Conservation (phyloP, 2,329 filamentous ascomycete species). For the Diaporthe humulicola region DNA sequence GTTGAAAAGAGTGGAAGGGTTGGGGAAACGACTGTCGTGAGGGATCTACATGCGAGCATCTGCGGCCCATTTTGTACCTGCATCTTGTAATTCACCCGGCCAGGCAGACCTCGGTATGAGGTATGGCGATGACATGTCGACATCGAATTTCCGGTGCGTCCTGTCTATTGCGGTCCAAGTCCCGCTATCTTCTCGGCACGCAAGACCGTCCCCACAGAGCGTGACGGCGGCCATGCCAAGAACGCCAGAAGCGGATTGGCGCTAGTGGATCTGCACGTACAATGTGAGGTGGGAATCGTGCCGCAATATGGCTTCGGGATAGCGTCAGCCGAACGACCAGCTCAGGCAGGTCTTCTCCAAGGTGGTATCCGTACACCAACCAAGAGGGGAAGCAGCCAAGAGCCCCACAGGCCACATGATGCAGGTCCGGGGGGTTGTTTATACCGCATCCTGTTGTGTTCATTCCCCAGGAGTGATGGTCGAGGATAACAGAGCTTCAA, state of each 20-base stretch:
- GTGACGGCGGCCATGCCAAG: conserved; percentile 17
- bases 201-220: conserved; percentile 28
- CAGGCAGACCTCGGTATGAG: conserved; percentile 11
- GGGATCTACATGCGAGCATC: background rate
- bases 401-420: conserved; percentile 9
- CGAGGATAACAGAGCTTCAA: background rate
- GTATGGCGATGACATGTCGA: conserved; percentile 16
- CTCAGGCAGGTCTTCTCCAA: background rate
- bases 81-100: background rate
- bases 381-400: conserved; percentile 10
- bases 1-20: conserved; percentile 16
- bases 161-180: conserved; percentile 19
- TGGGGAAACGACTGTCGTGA: background rate
- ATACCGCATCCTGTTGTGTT: background rate
- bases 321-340: conserved; percentile 21
- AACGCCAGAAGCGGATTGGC: conserved; percentile 20
- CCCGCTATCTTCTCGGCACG: conserved; percentile 27
- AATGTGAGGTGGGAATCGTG: background rate
- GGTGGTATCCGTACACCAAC: background rate
- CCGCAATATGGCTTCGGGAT: conserved; percentile 27
- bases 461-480: background rate
- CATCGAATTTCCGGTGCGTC: conserved; percentile 29
- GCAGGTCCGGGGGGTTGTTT: background rate
- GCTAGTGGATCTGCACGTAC: conserved; percentile 17
- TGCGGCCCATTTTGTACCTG: conserved; percentile 17